Percentiles rank a stretch among this genome's conserved stretches.
Evolutionary conservation across 139 green algal genomes (phyloP).

Genomic region (Chlorella sp.): DNA sequence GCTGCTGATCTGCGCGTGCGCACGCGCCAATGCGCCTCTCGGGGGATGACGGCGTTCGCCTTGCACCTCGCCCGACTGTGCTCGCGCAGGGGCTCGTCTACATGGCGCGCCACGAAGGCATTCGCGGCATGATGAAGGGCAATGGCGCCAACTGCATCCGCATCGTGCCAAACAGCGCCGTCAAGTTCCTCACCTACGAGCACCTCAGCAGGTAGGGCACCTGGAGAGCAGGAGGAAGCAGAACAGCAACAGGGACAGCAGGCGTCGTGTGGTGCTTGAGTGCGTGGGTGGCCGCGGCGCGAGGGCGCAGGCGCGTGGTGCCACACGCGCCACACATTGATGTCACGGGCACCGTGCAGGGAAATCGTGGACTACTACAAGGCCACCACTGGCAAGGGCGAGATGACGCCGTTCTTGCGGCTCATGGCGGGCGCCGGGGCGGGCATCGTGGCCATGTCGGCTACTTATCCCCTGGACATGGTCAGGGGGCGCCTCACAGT

Average conservation of each 20-base stretch:
- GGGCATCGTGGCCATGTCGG: constrained; percentile 94
- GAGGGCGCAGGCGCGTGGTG: no score
- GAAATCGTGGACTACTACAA: constrained; percentile 62
- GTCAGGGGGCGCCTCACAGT: constrained; percentile 86
- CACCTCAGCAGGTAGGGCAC: constrained; percentile 79
- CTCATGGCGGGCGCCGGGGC: constrained; percentile 84
- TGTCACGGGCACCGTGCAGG: constrained; percentile 24
- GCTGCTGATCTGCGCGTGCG: no score
- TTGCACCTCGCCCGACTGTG: no score
- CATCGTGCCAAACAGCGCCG: constrained; percentile 95
- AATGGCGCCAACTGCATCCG: constrained; percentile 98
- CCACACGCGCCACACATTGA: not conserved
- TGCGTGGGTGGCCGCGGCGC: no score
- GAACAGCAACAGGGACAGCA: not conserved
- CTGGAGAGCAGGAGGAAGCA: not conserved
- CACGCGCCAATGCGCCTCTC: no score
- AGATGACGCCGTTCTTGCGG: constrained; percentile 82
- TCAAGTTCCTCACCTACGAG: constrained; percentile 98
- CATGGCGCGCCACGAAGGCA: constrained; percentile 79
- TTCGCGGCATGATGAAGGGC: constrained; percentile 88
- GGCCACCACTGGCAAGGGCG: constrained; percentile 64
- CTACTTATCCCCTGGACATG: constrained; percentile 98
- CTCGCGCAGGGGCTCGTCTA: constrained; percentile 64
- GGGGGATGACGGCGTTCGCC: no score
- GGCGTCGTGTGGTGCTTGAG: no score